Evolutionary conservation across 2,329 filamentous ascomycete species (phyloP).

Genomic region (Exophiala viscosa): DNA sequence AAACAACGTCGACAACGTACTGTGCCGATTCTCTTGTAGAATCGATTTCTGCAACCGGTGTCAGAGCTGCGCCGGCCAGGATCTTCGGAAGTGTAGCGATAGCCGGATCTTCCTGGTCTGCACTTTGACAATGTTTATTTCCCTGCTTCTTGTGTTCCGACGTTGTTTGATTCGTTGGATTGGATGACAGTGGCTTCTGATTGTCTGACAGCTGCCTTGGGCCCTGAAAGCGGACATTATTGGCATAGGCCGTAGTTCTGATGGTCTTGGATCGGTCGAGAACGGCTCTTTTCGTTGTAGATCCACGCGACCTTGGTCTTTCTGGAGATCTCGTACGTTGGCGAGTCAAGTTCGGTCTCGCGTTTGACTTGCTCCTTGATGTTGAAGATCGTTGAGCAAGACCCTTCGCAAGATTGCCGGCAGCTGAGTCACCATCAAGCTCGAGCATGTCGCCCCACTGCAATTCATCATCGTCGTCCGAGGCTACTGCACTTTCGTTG

Average conservation of each 20-base stretch:
- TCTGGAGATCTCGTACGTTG: conserved; percentile 10
- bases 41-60: too few relatives aligned
- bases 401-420: conserved; percentile 10
- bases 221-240: background rate
- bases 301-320: background rate
- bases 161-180: background rate
- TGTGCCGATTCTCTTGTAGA: too few relatives aligned
- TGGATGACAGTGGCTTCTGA: background rate
- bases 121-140: background rate
- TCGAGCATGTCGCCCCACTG: conserved; percentile 21
- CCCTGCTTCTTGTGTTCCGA: background rate
- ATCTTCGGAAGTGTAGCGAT: too few relatives aligned
- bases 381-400: conserved; percentile 7
- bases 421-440: conserved; percentile 5
- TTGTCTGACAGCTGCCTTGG: background rate
- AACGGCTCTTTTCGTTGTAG: background rate
- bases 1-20: too few relatives aligned
- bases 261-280: conserved; percentile 5
- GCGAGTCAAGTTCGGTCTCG: conserved; percentile 3
- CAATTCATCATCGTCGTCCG: conserved; percentile 21
- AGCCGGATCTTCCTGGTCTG: background rate
- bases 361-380: background rate
- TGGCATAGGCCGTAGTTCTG: background rate
- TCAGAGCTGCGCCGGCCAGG: too few relatives aligned
- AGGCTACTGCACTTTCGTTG: conserved; percentile 18